These are phyloP conservation scores for Phytophthora syringae DNA, from an alignment of 352 stramenopile species.

Conservation along the genomic window DNA sequence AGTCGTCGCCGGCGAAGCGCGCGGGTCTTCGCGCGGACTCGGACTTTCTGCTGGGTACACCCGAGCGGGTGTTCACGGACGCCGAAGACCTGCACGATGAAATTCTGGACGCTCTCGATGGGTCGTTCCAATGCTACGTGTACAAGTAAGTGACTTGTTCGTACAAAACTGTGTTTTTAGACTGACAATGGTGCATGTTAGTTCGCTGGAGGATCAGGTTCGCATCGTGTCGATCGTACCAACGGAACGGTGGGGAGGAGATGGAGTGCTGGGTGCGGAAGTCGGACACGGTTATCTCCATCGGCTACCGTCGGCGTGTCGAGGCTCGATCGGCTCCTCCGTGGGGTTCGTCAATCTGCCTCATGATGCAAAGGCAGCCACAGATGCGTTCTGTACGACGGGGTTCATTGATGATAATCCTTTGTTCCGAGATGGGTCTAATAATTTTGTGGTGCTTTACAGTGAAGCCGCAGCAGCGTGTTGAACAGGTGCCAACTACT, in stretches of 20 bases:
- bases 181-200: constrained; percentile 21
- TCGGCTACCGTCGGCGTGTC: constrained; percentile 85
- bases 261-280: constrained; percentile 93
- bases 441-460: constrained; percentile 12
- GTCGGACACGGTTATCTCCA: constrained; percentile 97
- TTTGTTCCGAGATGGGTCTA: background rate
- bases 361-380: constrained; percentile 72
- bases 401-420: constrained; percentile 3
- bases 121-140: constrained; percentile 97
- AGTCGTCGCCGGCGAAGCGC: constrained; percentile 88
- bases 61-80: constrained; percentile 86
- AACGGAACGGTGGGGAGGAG: constrained; percentile 88
- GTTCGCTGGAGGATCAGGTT: constrained; percentile 92
- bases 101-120: constrained; percentile 90
- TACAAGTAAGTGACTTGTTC: constrained; percentile 94
- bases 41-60: constrained; percentile 97
- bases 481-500: constrained; percentile 7
- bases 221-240: constrained; percentile 90
- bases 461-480: constrained; percentile 36
- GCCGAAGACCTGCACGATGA: constrained; percentile 91
- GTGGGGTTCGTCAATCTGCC: constrained; percentile 84
- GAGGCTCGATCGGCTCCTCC: constrained; percentile 63
- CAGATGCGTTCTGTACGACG: constrained; percentile 77
- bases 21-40: constrained; percentile 89
- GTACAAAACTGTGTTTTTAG: background rate